Evolutionary conservation across 2,329 filamentous ascomycete species (phyloP).

Genomic region (Aciculosporium take): DNA sequence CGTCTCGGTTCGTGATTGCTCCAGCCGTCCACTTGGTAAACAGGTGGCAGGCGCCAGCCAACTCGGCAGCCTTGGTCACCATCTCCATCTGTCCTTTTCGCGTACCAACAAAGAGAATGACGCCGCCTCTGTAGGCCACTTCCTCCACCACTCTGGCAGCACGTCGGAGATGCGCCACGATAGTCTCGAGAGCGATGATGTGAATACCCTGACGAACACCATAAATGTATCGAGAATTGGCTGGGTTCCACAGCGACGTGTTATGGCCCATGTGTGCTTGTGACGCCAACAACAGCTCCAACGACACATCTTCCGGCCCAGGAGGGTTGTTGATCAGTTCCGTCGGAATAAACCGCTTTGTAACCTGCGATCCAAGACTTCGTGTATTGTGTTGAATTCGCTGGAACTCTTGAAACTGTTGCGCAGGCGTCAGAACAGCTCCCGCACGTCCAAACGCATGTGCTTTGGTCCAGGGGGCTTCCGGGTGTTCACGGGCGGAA

Average conservation of each 20-base stretch:
- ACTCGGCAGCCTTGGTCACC: conserved; percentile 65
- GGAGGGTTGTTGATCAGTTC: conserved; percentile 60
- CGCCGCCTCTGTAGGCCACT: conserved; percentile 65
- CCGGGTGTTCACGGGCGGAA: conserved; percentile 20
- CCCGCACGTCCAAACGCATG: conserved; percentile 19
- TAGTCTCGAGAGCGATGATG: conserved; percentile 84
- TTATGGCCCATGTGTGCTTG: conserved; percentile 85
- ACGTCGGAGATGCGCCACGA: conserved; percentile 76
- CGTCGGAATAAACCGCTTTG: conserved; percentile 48
- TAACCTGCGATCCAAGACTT: conserved; percentile 33
- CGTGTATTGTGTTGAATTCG: conserved; percentile 28
- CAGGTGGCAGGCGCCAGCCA: conserved; percentile 70
- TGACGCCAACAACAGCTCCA: conserved; percentile 79
- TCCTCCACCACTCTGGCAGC: conserved; percentile 86
- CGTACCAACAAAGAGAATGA: conserved; percentile 85
- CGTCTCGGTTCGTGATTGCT: conserved; percentile 80
- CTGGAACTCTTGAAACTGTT: conserved; percentile 26
- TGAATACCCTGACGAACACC: conserved; percentile 79
- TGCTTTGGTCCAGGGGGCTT: conserved; percentile 18
- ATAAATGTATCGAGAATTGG: conserved; percentile 87
- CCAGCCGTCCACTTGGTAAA: conserved; percentile 91
- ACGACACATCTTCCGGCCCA: conserved; percentile 62
- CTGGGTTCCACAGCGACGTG: conserved; percentile 85
- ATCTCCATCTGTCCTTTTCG: conserved; percentile 65
- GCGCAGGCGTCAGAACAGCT: conserved; percentile 21